Base-by-base conservation (phyloP, 169 alveolate genomes). In the Babesia bigemina region DNA sequence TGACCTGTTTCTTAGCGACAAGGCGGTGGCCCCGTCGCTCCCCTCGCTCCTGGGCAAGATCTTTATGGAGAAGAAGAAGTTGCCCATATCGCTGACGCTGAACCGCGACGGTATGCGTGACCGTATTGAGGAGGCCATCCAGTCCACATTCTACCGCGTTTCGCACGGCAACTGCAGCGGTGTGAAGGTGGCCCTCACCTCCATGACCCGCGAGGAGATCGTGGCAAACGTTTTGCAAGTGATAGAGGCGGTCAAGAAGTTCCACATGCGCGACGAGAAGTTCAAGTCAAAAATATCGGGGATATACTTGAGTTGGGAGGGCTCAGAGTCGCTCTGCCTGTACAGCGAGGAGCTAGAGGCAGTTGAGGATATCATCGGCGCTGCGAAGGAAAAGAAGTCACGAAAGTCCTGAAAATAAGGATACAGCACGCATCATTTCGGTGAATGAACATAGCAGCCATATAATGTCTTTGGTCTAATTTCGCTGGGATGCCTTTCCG, bases 1-100 rank as follows among this genome's bases (percentile, higher is more conserved):
- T 59, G 91, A 84, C 63, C 78, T 84, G 39, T 84, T 84, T 52
- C 44, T 84, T 9, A 26, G 86, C 61, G 91, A 84, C 76, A 49
- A 58, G 55, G 56, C 88, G 36, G 79, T 84, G 10, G 66, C 75
- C 17, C 89, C 89, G 44, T 63, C 81, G 50, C 45, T 84, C 33
- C 88, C 89, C 29, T 55, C 85, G 28, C 65, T 59, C 1, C 70
- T 84, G 63, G 91, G 91, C 49, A 73, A 82, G 39, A n/a, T 49
- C 11, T 84, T 84, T 36, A 81, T 81, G 28, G 85, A 81, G 36
- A 81, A 73, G 79, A 81, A 81, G 71, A 81, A 81, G 69, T 19
- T 76, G 65, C 87, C 87, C 42, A 69, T 79, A 19, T 33, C 79
- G 16, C 39, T 79, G 13, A 58, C 72, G 22, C 22, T 79, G 4